Evolutionary conservation across 176 grass and related monocot species (phyloP), one percentile per base, ranked within the genome.

Genomic region (Melocanna baccifera): DNA sequence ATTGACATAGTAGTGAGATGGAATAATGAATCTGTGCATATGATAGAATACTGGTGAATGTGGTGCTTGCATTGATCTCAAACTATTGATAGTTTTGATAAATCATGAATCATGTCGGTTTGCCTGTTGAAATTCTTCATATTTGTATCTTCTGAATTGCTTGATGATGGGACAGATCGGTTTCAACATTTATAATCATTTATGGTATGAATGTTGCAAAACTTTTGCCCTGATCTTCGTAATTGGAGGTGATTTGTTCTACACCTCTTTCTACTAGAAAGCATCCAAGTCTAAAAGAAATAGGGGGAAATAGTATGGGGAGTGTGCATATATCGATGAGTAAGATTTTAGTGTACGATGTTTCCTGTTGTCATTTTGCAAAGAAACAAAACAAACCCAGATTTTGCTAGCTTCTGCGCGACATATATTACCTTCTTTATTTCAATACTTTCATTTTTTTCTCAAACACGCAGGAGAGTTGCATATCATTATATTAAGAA

Each of bases 291-390:
- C 10, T 82, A 41, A 22, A 65, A 52, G 42, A 53, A 74, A 74
- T 4, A 41, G 19, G 45, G 70, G 42, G 52, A 11, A 42, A 1
- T 25, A 53, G 29, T 23, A 66, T 20, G 4, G 25, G 19, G 18
- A 69, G 18, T 32, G 73, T 58, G 74, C 74, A 70, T 26, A 34
- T 72, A 32, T 71, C 23, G 14, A 22, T 45, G 36, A 16, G 36
- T 18, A 34, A 57, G 37, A 51, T 46, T 68, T 34, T 14, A 23
- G 4, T 41, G 19, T 52, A 18, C 4, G 7, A 10, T 41, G 70
- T 89, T 69, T 62, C 4, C 25, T 39, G 39, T 82, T 79, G 22
- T 39, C 66, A 55, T 77, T 86, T 86, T 77, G 16, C 18, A 7
- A 83, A 53, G 22, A 66, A 83, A 80, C 26, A 87, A 40, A 75